Base-by-base conservation (phyloP, 1,139 yeast genomes). In the Yamadazyma pseudoaaseri region DNA sequence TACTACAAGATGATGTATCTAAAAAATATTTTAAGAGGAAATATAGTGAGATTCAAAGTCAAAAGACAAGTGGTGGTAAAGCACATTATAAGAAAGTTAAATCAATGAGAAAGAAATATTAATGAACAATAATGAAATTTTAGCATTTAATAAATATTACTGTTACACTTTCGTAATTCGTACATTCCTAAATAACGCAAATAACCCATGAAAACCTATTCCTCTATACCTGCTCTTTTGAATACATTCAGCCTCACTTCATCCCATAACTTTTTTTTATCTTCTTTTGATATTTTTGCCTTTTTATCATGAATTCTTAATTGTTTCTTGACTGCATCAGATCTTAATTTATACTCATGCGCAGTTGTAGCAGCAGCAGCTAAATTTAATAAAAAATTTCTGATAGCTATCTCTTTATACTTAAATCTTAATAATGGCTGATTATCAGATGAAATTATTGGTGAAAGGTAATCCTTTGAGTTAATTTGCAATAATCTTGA, bases 1-100 rank as follows among this genome's bases (percentile, higher is more conserved):
- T 92, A 34, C 67, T 92, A 62, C 75, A 81, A 37, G 95, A 89
- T 52, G 75, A 73, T 32, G 80, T 79, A 29, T 68, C 87, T 11
- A 75, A 74, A 48, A 74, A 76, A 42, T 92, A 89, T 65, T 90
- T 89, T 73, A 84, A 83, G 71, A 76, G 92, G 48, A 86, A 85
- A 63, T 89, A 84, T 56, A 58, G 65, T 20, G 96, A 87, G 52
- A 86, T 92, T 39, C 96, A 87, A 58, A 68, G 58, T 11, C 62
- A 73, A 44, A 83, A 82, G 58, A 73, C 74, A n/a, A 81, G 92
- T 48, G 96, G 96, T 20, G 81, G 81, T 37, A 79, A 76, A 54
- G 77, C 66, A 14, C 79, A 78, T 54, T 81, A 80, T 58, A 81
- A 83, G 59, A 79, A 79, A 52, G 65, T 78, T 34, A 74, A 77